Conservation (phyloP, 2,329 filamentous ascomycete species). For the Talaromyces sp. region DNA sequence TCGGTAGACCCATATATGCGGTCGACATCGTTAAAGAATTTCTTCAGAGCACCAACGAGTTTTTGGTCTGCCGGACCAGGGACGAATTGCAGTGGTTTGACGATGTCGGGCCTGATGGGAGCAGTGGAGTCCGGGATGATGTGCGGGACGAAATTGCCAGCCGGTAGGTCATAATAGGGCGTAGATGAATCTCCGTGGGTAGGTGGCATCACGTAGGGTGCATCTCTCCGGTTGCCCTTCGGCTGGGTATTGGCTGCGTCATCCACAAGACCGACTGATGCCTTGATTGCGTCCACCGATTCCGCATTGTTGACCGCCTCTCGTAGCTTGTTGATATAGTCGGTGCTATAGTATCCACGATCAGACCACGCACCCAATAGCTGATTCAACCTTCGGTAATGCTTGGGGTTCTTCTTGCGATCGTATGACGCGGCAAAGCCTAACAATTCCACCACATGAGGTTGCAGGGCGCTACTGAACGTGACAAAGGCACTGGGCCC, state of each 20-base stretch:
- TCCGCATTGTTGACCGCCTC: conserved; percentile 49
- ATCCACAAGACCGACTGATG: conserved; percentile 22
- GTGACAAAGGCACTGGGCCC: conserved; percentile 37
- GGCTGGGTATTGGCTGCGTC: conserved; percentile 32
- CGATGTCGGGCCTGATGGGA: conserved; percentile 65
- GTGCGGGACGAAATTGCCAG: conserved; percentile 73
- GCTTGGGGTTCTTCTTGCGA: conserved; percentile 59
- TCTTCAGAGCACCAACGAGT: conserved; percentile 65
- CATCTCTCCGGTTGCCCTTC: conserved; percentile 42
- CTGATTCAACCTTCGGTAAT: conserved; percentile 58
- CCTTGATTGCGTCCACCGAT: conserved; percentile 24
- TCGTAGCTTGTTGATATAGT: conserved; percentile 55
- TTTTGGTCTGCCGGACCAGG: conserved; percentile 62
- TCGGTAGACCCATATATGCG: conserved; percentile 58
- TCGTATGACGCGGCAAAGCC: conserved; percentile 49
- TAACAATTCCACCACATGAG: conserved; percentile 58
- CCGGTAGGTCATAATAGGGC: conserved; percentile 77
- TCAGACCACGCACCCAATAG: conserved; percentile 68
- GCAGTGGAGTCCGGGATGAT: conserved; percentile 70
- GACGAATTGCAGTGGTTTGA: conserved; percentile 66
- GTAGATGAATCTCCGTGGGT: conserved; percentile 69
- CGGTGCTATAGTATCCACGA: conserved; percentile 55
- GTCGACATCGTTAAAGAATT: conserved; percentile 64
- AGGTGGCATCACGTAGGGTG: conserved; percentile 66
- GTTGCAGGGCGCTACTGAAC: conserved; percentile 55